A percentile compares a stretch with the other conserved stretches of the same genome.
Conservation (phyloP, 306 rosid species). For the Begonia loranthoides region DNA sequence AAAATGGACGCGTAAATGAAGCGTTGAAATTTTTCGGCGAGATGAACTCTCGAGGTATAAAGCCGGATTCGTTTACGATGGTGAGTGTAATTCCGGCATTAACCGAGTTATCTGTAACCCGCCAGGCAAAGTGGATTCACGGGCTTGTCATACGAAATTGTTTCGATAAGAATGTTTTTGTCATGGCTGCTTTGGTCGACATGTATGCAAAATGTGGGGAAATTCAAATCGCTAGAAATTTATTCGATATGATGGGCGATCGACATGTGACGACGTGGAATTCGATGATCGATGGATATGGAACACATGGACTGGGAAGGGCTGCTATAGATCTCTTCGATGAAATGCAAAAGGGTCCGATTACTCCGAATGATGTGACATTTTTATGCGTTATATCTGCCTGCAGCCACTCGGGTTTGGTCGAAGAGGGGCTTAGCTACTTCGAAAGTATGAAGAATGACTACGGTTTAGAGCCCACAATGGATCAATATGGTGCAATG, state of each 20-base stretch:
- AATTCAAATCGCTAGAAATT: conserved; percentile 48
- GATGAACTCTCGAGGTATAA: conserved; percentile 46
- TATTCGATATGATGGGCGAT: conserved; percentile 64
- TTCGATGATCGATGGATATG: conserved; percentile 85
- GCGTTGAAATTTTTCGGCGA: conserved; percentile 49
- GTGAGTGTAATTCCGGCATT: conserved; percentile 75
- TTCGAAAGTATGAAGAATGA: conserved; percentile 54
- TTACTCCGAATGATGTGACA: conserved; percentile 51
- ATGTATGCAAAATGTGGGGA: conserved; percentile 79
- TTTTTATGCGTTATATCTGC: conserved; percentile 71
- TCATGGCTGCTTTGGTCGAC: conserved; percentile 72
- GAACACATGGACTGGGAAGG: conserved; percentile 74
- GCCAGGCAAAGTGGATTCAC: conserved; percentile 91
- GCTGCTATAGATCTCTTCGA: conserved; percentile 47
- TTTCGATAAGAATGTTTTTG: conserved; percentile 58
- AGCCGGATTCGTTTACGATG: conserved; percentile 74
- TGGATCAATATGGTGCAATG: conserved; percentile 89
- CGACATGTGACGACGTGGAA: conserved; percentile 86
- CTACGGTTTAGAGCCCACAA: conserved; percentile 52
- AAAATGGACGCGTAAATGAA: conserved; percentile 47
- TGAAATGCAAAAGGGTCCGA: conserved; percentile 38
- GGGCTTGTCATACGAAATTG: conserved; percentile 57
- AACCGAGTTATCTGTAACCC: conserved; percentile 67
- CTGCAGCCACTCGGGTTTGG: conserved; percentile 81
- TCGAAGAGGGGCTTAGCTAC: conserved; percentile 50